These are phyloP conservation scores for Mucor piriformis DNA, from an alignment of 371 early-diverging fungal species.

Conservation along the genomic window DNA sequence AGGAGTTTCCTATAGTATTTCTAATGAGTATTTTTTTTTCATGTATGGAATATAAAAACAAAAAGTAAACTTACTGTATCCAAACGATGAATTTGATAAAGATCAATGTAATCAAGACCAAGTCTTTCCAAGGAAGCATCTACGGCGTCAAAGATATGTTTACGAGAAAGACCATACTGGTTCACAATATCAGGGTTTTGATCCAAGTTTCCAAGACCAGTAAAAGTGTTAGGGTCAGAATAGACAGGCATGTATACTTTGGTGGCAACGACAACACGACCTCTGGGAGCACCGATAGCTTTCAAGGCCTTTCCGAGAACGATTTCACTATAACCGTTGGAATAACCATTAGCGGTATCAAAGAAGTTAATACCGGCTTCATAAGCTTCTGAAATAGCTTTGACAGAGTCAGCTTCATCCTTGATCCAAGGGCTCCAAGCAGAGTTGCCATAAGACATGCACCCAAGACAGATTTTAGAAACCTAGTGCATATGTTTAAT, in stretches of 20 bases:
- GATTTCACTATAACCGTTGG: constrained; percentile 41
- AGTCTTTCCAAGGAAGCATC: constrained; percentile 58
- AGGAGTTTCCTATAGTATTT: constrained; percentile 43
- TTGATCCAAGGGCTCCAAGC: constrained; percentile 27
- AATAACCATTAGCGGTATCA: constrained; percentile 38
- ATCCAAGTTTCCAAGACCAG: not conserved
- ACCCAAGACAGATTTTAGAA: constrained; percentile 19
- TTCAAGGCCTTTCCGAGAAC: constrained; percentile 43
- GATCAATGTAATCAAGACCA: constrained; percentile 40
- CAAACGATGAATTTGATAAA: constrained; percentile 41
- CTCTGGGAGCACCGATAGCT: constrained; percentile 38
- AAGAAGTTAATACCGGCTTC: constrained; percentile 54
- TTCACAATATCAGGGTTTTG: constrained; percentile 21
- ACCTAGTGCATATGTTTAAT: not conserved
- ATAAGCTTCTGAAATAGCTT: constrained; percentile 43
- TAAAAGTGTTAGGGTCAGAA: not conserved
- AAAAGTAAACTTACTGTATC: constrained; percentile 38
- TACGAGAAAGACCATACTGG: constrained; percentile 49
- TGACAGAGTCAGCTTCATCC: constrained; percentile 39
- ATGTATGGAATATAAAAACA: too few relatives aligned
- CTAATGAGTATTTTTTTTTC: too few relatives aligned
- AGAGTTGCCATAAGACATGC: constrained; percentile 21
- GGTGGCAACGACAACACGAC: constrained; percentile 45
- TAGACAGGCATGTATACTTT: constrained; percentile 31
- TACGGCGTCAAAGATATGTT: constrained; percentile 58